Base-by-base conservation (phyloP, 179 eudicot genomes). In the Drosera spatulata region DNA sequence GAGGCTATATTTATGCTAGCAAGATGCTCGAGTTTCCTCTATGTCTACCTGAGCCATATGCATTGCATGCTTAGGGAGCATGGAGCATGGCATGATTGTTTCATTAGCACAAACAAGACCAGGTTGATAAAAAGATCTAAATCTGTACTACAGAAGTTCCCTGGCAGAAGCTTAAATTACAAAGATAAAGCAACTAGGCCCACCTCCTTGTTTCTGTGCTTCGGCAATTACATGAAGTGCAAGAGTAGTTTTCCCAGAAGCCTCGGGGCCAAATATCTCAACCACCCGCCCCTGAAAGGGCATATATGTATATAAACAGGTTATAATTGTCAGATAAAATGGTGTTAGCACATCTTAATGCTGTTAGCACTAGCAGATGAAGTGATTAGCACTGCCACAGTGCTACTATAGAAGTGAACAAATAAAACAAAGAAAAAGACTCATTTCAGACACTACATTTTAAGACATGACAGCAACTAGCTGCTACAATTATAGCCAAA, bases 241-340 rank as follows among this genome's bases (percentile, higher is more conserved):
- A 74, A 85, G 85, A 46, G 88, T 85, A 59, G 91, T 85, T 71
- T 85, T 85, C 50, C 91, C 91, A 71, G 88, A 85, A 68, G 91
- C 91, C 72, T 85, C 91, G 8, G 88, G 85, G 65, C 91, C 91
- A 74, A 76, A 85, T 62, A 82, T 85, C 77, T 85, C 91, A 49
- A 85, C 75, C 58, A 85, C 91, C 43, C 91, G 88, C 49, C 91
- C 91, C 88, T 85, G 65, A 39, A 69, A 50, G 42, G 40, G 54
- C 40, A 22, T 22, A 22, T 22, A 22, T 22, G 33, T 22, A 22
- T 22, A 22, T 22, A 22, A 22, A 33, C 56, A 56, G 52, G 37
- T 33, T 5, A 55, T 50, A 50, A 50, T 10, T 50, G n/a, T 50
- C 53, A 50, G 1, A 50, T 3, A 50, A n/a, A 50, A 50, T 15